Percentiles rank a stretch among this genome's conserved stretches.
These are phyloP conservation scores for Sporisorium exsertum DNA, from an alignment of 1,284 basidiomycete species.

Conservation along the genomic window DNA sequence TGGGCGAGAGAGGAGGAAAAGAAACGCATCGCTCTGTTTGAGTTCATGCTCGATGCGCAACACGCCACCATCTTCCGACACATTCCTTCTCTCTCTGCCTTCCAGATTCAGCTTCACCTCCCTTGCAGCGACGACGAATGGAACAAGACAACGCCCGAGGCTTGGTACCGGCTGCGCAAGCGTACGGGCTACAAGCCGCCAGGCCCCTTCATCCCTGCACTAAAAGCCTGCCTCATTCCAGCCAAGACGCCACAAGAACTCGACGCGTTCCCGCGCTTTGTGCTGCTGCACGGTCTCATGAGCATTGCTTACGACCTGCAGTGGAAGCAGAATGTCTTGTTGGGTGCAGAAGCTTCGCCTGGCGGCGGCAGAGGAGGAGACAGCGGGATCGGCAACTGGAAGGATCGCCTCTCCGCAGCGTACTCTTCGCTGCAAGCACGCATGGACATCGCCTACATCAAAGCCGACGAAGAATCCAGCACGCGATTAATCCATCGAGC, in stretches of 20 bases:
- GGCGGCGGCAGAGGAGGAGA: slow-evolving; percentile 32
- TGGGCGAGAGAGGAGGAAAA: slow-evolving; percentile 61
- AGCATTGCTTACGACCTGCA: slow-evolving; percentile 59
- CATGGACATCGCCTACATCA: slow-evolving; percentile 54
- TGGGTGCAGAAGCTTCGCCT: slow-evolving; percentile 46
- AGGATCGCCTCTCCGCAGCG: slow-evolving; percentile 46
- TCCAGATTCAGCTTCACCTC: slow-evolving; percentile 55
- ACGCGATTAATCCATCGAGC: slow-evolving; percentile 48
- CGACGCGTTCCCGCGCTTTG: slow-evolving; percentile 52
- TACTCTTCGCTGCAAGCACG: slow-evolving; percentile 49
- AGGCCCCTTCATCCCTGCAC: slow-evolving; percentile 48
- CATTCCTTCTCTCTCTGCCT: slow-evolving; percentile 53
- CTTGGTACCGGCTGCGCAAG: slow-evolving; percentile 43
- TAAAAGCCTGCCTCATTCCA: slow-evolving; percentile 53
- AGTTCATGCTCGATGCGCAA: slow-evolving; percentile 57
- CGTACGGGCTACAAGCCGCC: slow-evolving; percentile 49
- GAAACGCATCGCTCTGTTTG: slow-evolving; percentile 55
- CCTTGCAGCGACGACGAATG: slow-evolving; percentile 56
- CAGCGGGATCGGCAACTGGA: slow-evolving; percentile 47
- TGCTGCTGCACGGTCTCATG: slow-evolving; percentile 58
- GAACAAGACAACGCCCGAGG: slow-evolving; percentile 48
- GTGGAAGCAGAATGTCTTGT: slow-evolving; percentile 57
- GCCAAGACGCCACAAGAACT: slow-evolving; percentile 51
- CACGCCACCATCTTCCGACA: slow-evolving; percentile 59
- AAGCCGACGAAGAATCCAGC: slow-evolving; percentile 51